Conservation (phyloP, 129 eudicot species). For the Erigeron canadensis region DNA sequence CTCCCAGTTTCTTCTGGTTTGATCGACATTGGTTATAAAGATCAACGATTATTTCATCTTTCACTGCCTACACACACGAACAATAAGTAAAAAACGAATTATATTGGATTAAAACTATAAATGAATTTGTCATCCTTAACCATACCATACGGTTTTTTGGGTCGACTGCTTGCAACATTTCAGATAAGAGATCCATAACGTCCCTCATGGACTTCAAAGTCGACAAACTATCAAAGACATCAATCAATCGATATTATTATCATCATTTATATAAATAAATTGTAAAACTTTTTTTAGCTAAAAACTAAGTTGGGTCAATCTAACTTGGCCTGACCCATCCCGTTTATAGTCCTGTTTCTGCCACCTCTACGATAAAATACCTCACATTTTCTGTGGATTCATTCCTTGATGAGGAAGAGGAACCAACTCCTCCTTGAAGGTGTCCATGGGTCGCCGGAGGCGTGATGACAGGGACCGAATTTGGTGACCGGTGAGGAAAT, state of each 20-base stretch:
- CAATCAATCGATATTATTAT: not conserved
- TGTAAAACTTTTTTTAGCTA: too few species aligned
- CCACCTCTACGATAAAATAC: conserved; percentile 27
- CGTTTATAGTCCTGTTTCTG: not conserved
- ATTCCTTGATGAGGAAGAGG: conserved; percentile 82
- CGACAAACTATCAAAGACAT: conserved; percentile 47
- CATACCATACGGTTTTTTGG: conserved; percentile 68
- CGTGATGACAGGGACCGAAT: conserved; percentile 67
- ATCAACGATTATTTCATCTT: conserved; percentile 82
- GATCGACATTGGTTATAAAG: conserved; percentile 81
- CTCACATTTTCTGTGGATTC: conserved; percentile 60
- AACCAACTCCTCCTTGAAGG: conserved; percentile 40
- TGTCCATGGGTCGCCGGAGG: conserved; percentile 64
- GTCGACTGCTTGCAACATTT: conserved; percentile 84
- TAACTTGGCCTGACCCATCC: not conserved
- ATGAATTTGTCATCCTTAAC: conserved; percentile 3
- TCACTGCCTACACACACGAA: conserved; percentile 56
- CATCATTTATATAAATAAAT: too few species aligned
- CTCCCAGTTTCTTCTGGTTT: conserved; percentile 87
- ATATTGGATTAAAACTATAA: not conserved
- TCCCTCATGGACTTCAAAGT: conserved; percentile 69
- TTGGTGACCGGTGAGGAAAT: conserved; percentile 67
- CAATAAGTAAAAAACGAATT: not conserved
- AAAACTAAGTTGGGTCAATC: not conserved
- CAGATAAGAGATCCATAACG: conserved; percentile 67